phyloP scores from a whole-genome alignment of 1,139 yeast genomes.

The Magnusiomyces sp. region DNA sequence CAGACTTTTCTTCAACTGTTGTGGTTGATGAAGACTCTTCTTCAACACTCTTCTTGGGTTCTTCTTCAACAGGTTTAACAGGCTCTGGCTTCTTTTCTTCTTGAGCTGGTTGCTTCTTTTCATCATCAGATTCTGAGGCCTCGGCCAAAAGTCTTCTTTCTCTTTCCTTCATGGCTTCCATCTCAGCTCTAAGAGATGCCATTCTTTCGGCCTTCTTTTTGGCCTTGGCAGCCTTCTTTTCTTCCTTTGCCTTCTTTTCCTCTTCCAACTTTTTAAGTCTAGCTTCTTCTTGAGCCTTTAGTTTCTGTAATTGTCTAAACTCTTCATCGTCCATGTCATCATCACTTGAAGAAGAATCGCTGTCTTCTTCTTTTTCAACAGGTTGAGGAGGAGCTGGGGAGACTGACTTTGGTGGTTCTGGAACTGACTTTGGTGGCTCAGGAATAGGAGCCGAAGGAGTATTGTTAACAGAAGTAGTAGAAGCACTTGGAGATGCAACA shows the following conservation, averaged over 20 bases:
- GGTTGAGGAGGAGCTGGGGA: constrained; percentile 10
- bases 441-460: constrained; percentile 9
- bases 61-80: no score
- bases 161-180: constrained; percentile 45
- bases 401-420: constrained; percentile 3
- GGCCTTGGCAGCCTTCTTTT: constrained; percentile 42
- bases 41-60: no score
- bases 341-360: constrained; percentile 32
- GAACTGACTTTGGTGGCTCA: constrained; percentile 6
- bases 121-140: constrained; percentile 20
- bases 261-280: constrained; percentile 24
- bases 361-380: no score
- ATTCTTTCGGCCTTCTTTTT: constrained; percentile 49
- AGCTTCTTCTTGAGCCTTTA: constrained; percentile 35
- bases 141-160: constrained; percentile 28
- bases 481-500: constrained; percentile 8
- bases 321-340: constrained; percentile 38
- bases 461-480: constrained; percentile 3
- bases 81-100: no score
- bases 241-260: constrained; percentile 31
- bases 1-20: no score
- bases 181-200: constrained; percentile 53
- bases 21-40: no score
- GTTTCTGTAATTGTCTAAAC: constrained; percentile 39
- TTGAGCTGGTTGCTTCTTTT: no score